Conservation (phyloP, 1,139 yeast species). For the Sugiyamaella paludigena region DNA sequence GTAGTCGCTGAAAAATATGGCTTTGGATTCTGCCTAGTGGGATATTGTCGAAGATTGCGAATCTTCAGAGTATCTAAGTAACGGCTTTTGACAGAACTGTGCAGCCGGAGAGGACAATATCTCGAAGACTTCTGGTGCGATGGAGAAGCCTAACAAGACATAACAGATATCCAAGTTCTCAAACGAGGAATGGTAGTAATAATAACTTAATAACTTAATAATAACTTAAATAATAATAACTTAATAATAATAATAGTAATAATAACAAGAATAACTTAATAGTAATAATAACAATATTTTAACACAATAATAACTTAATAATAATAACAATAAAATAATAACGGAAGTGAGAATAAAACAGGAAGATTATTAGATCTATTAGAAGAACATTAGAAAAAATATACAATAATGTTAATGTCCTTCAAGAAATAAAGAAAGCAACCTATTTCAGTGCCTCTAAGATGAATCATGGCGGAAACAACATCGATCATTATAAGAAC, state of each 20-base stretch:
- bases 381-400: not conserved
- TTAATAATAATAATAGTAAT: not conserved
- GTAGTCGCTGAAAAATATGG: no score
- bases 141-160: no score
- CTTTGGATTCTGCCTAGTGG: no score
- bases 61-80: no score
- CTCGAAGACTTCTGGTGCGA: no score
- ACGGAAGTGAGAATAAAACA: not conserved
- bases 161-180: no score
- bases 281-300: not conserved
- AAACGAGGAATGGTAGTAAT: no score
- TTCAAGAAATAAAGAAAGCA: not conserved
- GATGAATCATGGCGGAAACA: slow-evolving; percentile 67
- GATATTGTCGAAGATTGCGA: no score
- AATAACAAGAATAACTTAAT: not conserved
- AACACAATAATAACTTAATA: not conserved
- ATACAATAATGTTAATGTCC: not conserved
- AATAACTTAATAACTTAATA: not conserved
- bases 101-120: no score
- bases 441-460: not conserved
- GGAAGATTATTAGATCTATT: not conserved
- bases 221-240: not conserved
- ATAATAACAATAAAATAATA: not conserved
- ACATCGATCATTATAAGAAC: slow-evolving; percentile 89
- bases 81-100: no score